Percentiles rank a stretch among this genome's conserved stretches.
phyloP scores from a whole-genome alignment of 208 protist genomes.

The Angomonas deanei region DNA sequence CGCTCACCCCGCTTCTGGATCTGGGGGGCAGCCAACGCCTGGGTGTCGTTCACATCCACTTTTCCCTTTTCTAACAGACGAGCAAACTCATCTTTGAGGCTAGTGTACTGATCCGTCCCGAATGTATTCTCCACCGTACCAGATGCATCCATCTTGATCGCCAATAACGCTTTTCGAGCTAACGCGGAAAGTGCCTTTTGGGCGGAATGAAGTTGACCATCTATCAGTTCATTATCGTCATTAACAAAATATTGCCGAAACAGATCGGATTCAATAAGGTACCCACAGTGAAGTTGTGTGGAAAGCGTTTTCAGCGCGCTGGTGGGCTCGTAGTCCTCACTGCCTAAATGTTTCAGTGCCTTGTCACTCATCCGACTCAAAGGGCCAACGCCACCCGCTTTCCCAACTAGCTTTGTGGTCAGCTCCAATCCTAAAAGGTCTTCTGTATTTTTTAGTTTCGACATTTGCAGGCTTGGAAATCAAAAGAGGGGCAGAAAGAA shows the following conservation, averaged over 20 bases:
- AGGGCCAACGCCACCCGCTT: constrained; percentile 44
- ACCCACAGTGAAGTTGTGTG: constrained; percentile 47
- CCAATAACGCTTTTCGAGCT: constrained; percentile 53
- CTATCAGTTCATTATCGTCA: constrained; percentile 29
- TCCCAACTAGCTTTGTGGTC: constrained; percentile 31
- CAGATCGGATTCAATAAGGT: constrained; percentile 46
- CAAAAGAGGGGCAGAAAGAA: neutral
- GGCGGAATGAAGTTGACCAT: constrained; percentile 36
- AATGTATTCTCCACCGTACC: constrained; percentile 33
- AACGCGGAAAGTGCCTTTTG: constrained; percentile 58
- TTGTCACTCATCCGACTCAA: constrained; percentile 57
- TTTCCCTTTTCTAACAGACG: constrained; percentile 56
- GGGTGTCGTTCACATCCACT: constrained; percentile 59
- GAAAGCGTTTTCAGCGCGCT: constrained; percentile 15
- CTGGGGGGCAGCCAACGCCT: constrained; percentile 73
- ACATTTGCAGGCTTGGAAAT: neutral
- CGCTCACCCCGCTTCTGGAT: constrained; percentile 43
- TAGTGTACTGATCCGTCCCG: constrained; percentile 34
- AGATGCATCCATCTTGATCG: constrained; percentile 52
- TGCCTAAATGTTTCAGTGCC: constrained; percentile 58
- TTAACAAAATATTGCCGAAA: constrained; percentile 62
- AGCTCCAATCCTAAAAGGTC: constrained; percentile 45
- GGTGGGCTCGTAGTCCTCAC: constrained; percentile 27
- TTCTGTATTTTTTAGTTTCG: constrained; percentile 46
- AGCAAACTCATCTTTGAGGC: constrained; percentile 43